Percentiles rank a stretch among this genome's conserved stretches.
These are phyloP conservation scores for Myriosclerotinia scirpicola DNA, from an alignment of 2,329 filamentous ascomycete genomes.

Conservation along the genomic window DNA sequence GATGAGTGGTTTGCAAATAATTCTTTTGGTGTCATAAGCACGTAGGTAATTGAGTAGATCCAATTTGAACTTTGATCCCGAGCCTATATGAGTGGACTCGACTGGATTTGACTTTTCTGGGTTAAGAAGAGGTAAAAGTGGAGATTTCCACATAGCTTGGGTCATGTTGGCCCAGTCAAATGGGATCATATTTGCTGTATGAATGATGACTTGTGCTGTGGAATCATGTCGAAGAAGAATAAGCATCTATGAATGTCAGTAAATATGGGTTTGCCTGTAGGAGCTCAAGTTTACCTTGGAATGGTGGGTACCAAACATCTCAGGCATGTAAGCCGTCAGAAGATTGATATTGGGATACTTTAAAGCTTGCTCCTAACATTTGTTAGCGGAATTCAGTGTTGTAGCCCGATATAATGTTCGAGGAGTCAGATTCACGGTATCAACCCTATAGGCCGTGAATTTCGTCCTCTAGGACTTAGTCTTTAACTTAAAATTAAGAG, in stretches of 20 bases:
- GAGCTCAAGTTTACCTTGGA: slow-evolving; percentile 36
- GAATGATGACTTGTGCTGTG: slow-evolving; percentile 75
- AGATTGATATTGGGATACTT: slow-evolving; percentile 67
- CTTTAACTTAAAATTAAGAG: too few relatives aligned
- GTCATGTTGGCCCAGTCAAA: slow-evolving; percentile 88
- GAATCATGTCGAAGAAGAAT: slow-evolving; percentile 77
- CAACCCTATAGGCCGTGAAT: neutral
- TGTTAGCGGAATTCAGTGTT: neutral
- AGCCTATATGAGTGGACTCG: slow-evolving; percentile 47
- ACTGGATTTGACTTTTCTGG: neutral
- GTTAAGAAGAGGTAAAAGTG: slow-evolving; percentile 55
- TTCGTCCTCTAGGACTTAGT: neutral
- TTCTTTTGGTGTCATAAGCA: slow-evolving; percentile 62
- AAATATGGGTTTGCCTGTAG: neutral
- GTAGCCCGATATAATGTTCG: neutral
- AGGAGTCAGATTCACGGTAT: neutral
- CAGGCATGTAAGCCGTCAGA: slow-evolving; percentile 75
- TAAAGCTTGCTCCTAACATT: slow-evolving; percentile 56
- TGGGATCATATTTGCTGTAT: slow-evolving; percentile 89
- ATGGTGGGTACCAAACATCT: slow-evolving; percentile 83
- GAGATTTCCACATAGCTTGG: slow-evolving; percentile 79
- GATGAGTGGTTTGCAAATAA: slow-evolving; percentile 55
- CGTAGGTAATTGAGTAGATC: slow-evolving; percentile 73
- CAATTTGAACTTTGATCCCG: slow-evolving; percentile 69
- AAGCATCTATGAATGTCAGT: slow-evolving; percentile 66